Base-by-base conservation (phyloP, 1,139 yeast genomes). In the Arxiozyma bovina region DNA sequence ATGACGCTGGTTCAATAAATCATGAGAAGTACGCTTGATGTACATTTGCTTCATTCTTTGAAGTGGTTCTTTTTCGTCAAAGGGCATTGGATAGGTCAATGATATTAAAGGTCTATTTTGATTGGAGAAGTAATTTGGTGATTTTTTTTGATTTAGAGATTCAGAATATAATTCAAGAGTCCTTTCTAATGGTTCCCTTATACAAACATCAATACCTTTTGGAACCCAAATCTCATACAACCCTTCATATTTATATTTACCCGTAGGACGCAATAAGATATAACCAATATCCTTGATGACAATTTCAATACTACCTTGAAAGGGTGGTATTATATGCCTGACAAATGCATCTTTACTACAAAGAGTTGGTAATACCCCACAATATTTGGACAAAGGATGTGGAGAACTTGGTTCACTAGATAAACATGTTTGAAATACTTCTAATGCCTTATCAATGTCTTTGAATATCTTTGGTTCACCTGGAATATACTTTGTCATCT, bases 211-310 rank as follows among this genome's bases (percentile, higher is more conserved):
- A 18, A 79, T 70, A 1, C 80, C 83, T 23, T 70, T 63, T 1
- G 83, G 79, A 0, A 76, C 77, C 73, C 77, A 78, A 0, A 82
- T 73, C 57, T 74, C 77, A 49, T 67, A 69, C 21, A 73, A 69
- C 4, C 77, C 76, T 8, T 65, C 69, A 34, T 59, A 70, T 2
- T 70, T 67, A 52, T 75, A 71, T n/a, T 60, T 64, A 1, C 95
- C 93, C 0, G 86, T 82, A 1, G 89, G 83, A 25, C 77, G 78
- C 42, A 88, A 66, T 53, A 83, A 81, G 1, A 88, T 61, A 59
- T 79, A 81, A 0, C 96, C 96, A 18, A 85, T 65, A 53, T 85
- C 85, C 51, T 83, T 80, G 17, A 89, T 63, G 0, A 87, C 87
- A 30, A 88, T 63, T 61, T 87, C 93, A 21, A 85, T 73, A 1